Evolutionary conservation across 192 early-diverging fungal genomes (phyloP), one percentile per base, ranked within the genome.

Genomic region (Glomus cerebriforme): DNA sequence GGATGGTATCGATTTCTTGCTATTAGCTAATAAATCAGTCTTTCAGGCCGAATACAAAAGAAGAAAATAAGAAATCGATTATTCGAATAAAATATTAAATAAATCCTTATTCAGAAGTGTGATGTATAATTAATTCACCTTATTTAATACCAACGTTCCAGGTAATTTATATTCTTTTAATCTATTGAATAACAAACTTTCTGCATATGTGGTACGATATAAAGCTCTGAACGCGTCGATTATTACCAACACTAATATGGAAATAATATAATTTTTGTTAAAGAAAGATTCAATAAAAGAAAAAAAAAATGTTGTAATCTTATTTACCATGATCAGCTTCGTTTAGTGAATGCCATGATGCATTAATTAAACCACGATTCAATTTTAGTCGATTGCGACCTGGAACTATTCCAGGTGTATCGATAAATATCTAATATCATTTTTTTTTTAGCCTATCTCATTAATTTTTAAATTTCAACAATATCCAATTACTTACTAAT

Each of bases 321-420:
- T 34, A 73, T 17, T 62, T 81, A 86, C 85, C 60, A 66, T 90
- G 86, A 76, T 90, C 87, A 31, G 85, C 87, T 60, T 90, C 88
- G 7, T 84, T 79, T 59, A 91, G 78, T 5, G 87, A 80, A 65
- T 86, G 86, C 89, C 88, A 91, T n/a, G 88, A 86, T 5, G 90
- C 82, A 12, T 86, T 91, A 10, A 87, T 79, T 3, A 91, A 62
- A 54, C 82, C 85, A 13, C 89, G 81, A 47, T 87, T 87, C 73
- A 91, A 65, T 54, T 83, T 75, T 27, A 79, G 75, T 17, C 83
- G 68, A 45, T 87, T 88, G 22, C 81, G 78, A 27, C 85, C 82
- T 3, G 82, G 81, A 10, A 90, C 83, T 8, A 90, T 84, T 3
- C 90, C 90, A 17, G 90, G 90, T n/a, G 90, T 91, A 78, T 91